Evolutionary conservation across 139 green algal species (phyloP).

Genomic region (Astrephomene gubernaculifera): DNA sequence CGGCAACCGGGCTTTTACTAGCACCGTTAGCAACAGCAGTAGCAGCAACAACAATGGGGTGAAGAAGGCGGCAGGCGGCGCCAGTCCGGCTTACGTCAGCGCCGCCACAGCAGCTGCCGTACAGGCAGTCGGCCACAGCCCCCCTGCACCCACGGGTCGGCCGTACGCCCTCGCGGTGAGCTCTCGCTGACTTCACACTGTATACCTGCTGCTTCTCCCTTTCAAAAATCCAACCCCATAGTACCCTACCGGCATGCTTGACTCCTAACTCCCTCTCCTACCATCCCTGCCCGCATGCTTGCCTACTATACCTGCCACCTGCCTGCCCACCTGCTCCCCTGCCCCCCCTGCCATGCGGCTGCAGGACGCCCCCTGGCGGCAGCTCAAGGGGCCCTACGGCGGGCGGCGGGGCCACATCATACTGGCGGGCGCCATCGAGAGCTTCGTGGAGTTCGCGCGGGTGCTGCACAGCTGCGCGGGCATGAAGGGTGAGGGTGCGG

Average conservation of each 20-base stretch:
- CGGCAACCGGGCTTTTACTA: not conserved
- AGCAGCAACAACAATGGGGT: not conserved
- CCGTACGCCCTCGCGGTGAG: slow-evolving; percentile 6
- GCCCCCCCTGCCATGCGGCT: not conserved
- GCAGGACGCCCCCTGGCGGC: slow-evolving; percentile 32
- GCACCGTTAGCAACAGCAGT: not conserved
- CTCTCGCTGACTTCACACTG: too few relatives aligned
- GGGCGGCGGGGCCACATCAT: slow-evolving; percentile 53
- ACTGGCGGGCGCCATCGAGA: slow-evolving; percentile 40
- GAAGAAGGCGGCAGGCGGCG: not conserved
- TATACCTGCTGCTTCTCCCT: not conserved
- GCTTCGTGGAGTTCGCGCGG: slow-evolving; percentile 53
- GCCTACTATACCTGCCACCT: too few relatives aligned
- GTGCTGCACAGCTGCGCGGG: slow-evolving; percentile 45
- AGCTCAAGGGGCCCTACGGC: not conserved
- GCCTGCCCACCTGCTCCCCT: not conserved
- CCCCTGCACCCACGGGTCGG: not conserved
- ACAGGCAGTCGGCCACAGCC: not conserved
- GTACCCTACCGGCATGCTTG: too few relatives aligned
- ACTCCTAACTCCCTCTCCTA: too few relatives aligned
- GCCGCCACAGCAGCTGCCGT: not conserved
- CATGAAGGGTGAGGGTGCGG: not conserved
- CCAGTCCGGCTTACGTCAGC: not conserved
- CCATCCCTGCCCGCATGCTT: too few relatives aligned
- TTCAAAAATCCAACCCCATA: too few relatives aligned